A percentile compares a stretch with the other conserved stretches of the same genome.
phyloP scores from a whole-genome alignment of 768 basidiomycete genomes.

The Fomitopsis pulvina region DNA sequence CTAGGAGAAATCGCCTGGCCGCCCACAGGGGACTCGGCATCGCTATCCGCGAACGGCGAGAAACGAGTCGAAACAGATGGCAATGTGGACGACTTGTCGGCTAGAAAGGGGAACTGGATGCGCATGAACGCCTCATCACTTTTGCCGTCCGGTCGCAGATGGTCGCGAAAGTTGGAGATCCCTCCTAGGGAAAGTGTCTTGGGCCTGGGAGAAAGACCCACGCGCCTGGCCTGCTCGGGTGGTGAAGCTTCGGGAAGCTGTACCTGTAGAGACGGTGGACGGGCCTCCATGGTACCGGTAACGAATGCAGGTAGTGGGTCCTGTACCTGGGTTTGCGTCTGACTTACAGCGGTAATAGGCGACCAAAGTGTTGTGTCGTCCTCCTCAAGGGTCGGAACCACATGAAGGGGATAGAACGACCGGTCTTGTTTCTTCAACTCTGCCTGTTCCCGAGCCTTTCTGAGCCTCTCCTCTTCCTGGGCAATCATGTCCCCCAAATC shows the following conservation, averaged over 20 bases:
- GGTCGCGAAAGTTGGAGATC: conserved; percentile 20
- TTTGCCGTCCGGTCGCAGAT: conserved; percentile 5
- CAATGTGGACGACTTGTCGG: conserved; percentile 30
- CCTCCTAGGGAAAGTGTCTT: conserved; percentile 18
- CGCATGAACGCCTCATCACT: conserved; percentile 19
- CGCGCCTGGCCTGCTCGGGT: conserved; percentile 8
- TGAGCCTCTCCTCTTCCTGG: conserved; percentile 55
- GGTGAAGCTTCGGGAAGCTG: conserved; percentile 13
- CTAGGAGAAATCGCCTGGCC: conserved; percentile 31
- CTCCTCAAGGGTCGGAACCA: conserved; percentile 17
- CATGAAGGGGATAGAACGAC: conserved; percentile 27
- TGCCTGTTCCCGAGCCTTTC: conserved; percentile 49
- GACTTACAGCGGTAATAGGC: conserved; percentile 6
- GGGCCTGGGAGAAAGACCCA: conserved; percentile 19
- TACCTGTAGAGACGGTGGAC: background rate
- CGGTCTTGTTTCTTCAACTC: conserved; percentile 42
- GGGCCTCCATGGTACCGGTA: background rate
- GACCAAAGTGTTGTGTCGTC: conserved; percentile 14
- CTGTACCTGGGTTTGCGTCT: conserved; percentile 4
- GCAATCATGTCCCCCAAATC: conserved; percentile 70
- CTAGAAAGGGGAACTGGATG: conserved; percentile 34
- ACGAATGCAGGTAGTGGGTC: conserved; percentile 12
- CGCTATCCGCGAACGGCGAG: conserved; percentile 48
- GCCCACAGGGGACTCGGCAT: conserved; percentile 16
- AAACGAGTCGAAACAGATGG: conserved; percentile 30